These are phyloP conservation scores for Exophiala sp. DNA, from an alignment of 2,329 filamentous ascomycete species.

Conservation along the genomic window DNA sequence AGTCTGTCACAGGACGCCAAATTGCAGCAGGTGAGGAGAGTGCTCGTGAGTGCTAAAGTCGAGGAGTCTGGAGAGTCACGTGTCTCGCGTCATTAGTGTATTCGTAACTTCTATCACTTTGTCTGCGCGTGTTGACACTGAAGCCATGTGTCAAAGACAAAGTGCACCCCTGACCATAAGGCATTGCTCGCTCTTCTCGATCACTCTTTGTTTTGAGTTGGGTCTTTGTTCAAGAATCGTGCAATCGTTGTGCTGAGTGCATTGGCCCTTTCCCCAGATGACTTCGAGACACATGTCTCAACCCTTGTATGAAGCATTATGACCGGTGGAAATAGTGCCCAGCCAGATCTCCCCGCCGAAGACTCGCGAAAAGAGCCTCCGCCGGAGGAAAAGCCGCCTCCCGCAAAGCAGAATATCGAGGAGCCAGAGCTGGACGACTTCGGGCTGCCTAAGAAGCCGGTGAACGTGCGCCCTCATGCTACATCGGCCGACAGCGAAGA, in stretches of 20 bases:
- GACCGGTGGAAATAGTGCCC: constrained; percentile 13
- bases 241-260: not conserved
- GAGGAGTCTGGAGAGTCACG: no score
- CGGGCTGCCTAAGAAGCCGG: constrained; percentile 59
- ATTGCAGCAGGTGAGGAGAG: no score
- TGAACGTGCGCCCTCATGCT: constrained; percentile 1
- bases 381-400: not conserved
- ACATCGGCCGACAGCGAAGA: constrained; percentile 37
- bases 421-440: constrained; percentile 63
- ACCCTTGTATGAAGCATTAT: constrained; percentile 20
- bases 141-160: not conserved
- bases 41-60: no score
- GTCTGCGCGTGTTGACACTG: no score
- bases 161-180: not conserved
- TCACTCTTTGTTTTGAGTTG: not conserved
- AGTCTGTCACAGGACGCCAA: no score
- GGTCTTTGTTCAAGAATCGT: constrained; percentile 1
- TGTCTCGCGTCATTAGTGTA: no score
- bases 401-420: not conserved
- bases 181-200: not conserved
- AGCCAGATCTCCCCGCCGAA: constrained; percentile 5
- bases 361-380: not conserved
- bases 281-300: constrained; percentile 20
- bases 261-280: constrained; percentile 4
- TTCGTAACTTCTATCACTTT: no score